Evolutionary conservation across 805 yeast species (phyloP), one percentile per base, ranked within the genome.

Genomic region (Candida glaebosa): DNA sequence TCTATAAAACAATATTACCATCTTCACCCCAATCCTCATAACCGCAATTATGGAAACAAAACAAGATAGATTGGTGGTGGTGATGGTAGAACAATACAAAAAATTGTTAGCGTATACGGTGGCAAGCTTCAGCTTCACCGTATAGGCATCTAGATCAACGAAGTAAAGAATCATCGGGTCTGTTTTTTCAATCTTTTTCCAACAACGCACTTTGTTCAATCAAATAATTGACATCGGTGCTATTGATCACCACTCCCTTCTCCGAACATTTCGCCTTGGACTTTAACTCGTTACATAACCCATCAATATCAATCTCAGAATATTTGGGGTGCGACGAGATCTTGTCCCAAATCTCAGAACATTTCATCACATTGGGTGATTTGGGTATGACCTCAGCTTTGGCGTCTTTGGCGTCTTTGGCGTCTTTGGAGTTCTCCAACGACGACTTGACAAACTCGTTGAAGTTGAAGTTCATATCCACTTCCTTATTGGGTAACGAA

Each of bases 281-380:
- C 64, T 91, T 86, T 58, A 93, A 74, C 66, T 93, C 99, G 34
- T 68, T 59, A 73, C 99, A 93, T 59, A 93, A 75, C 2, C 96
- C 95, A 58, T 91, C 97, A 49, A 93, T 90, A 61, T 93, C 99
- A 40, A 93, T 73, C 45, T 90, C 96, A 4, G 93, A 81, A 62
- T 90, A 93, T 58, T 84, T 80, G 25, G 99, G 98, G 71, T 93
- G 98, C 17, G 93, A 65, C 2, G 96, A 86, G 30, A 93, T 84
- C 56, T 98, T 77, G 62, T 91, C 98, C 99, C 99, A 93, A 12
- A 91, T 84, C 51, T 89, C 96, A 0, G 95, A 79, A 63, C 99
- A 93, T 56, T 79, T 80, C 49, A 79, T 58, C 10, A 76, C 71
- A 14, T 63, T 65, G 43, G 81, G 84, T 6, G 79, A 84, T 3